Base-by-base conservation (phyloP, 1,284 basidiomycete species). In the Rhodofomes roseus region DNA sequence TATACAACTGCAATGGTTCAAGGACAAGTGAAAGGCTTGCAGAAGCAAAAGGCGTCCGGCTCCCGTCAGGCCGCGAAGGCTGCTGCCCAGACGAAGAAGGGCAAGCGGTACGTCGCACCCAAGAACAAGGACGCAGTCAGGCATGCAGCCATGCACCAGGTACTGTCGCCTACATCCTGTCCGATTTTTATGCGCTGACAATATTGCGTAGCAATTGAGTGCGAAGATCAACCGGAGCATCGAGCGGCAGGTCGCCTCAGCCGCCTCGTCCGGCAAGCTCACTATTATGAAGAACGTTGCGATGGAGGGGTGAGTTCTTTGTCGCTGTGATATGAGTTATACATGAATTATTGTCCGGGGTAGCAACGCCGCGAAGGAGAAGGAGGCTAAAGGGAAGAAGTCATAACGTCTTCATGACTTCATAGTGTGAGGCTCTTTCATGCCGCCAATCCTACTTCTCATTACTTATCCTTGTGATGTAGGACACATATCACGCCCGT, bases 211-310 rank as follows among this genome's bases (percentile, higher is more conserved):
- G 94, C 79, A 83, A 67, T 79, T 96, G 62, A 90, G 89, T 62
- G 87, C 92, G 58, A 94, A 93, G 75, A 95, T 96, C 71, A 93
- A 91, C 72, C 86, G 85, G 71, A 92, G 89, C 34, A 94, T 96
- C 68, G 94, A 96, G 74, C 81, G 83, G 60, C 93, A 95, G 75
- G 92, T 94, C 86, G 91, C 93, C 31, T 78, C 85, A 56, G 92
- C 92, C n/a, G 93, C 94, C 12, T 91, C 89, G 6, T 80, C 85
- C 40, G 90, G 92, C 56, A 93, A 92, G 73, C 79, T 95, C 61
- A 93, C 90, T 27, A 95, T 96, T 73, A 93, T 96, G 92, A 90
- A 89, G 76, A 84, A 85, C 63, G 71, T 76, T 34, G 76, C 73
- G 27, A 70, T 76, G 52, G 81, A 84, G 66, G 71, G 73, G 86